Evolutionary conservation across 345 rosid genomes (phyloP), one percentile per base, ranked within the genome.

Genomic region (Eucalyptus paniculata): DNA sequence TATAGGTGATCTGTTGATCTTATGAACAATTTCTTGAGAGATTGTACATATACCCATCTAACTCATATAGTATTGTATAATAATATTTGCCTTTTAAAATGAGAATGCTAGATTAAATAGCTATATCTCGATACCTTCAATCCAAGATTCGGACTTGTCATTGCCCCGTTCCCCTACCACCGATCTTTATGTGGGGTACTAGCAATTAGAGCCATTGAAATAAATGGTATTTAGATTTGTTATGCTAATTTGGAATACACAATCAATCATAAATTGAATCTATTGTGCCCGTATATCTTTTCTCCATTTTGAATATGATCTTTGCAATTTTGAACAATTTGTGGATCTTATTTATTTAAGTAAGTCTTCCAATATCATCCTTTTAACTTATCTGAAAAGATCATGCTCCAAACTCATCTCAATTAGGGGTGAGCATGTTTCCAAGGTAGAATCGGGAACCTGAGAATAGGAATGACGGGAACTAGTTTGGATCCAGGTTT

Each of bases 391-490:
- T 37, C 7, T 7, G 3, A 69, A 69, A 69, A 69, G 24, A 14
- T 65, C 17, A 65, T 15, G 77, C 77, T 65, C 19, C 2, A 5
- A 14, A 62, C 69, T 62, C 34, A 30, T 3, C 58, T 53, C 58
- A 53, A 4, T 53, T 53, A 19, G 58, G 26, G 11, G 58, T 53
- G 26, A 53, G 58, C 58, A 53, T 53, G 58, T 53, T 53, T 53
- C 2, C 26, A 53, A 8, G 26, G 5, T 53, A 53, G 26, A 53
- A 53, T 21, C 0, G 1, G 2, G 26, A 53, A 53, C 58, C 1
- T 4, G 0, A 53, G 26, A 53, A 53, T 53, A 53, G 24, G 58
- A 53, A 19, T 1, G 0, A 21, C 10, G 1, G 0, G 58, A 53
- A 19, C 58, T 21, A 53, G 58, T 53, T 53, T 53, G 26, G 58